Evolutionary conservation across 129 eudicot genomes (phyloP).

Genomic region (Dittrichia graveolens): DNA sequence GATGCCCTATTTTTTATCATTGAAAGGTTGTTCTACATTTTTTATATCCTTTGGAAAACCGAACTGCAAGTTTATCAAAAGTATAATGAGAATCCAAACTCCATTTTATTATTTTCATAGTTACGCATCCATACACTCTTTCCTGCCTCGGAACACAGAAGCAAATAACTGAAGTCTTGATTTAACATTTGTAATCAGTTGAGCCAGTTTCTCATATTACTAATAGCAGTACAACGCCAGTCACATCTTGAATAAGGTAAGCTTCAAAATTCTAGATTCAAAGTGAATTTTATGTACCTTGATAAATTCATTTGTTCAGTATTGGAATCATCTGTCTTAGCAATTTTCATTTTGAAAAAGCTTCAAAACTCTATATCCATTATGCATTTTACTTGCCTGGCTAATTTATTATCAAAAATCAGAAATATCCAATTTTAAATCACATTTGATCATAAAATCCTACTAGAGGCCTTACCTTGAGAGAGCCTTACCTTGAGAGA

Average conservation of each 20-base stretch:
- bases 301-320: not conserved
- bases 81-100: slow-evolving; percentile 8
- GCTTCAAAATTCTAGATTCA: slow-evolving; percentile 3
- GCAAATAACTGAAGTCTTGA: slow-evolving; percentile 9
- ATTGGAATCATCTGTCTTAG: not conserved
- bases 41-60: not conserved
- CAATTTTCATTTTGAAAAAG: not conserved
- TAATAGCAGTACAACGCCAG: not conserved
- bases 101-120: not conserved
- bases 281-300: not conserved
- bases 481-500: slow-evolving; percentile 7
- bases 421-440: slow-evolving; percentile 7
- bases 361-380: not conserved
- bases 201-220: slow-evolving; percentile 4
- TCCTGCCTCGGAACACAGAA: not conserved
- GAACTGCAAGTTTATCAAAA: slow-evolving; percentile 1
- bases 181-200: not conserved
- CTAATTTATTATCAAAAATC: not conserved
- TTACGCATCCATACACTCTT: slow-evolving; percentile 10
- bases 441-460: not conserved
- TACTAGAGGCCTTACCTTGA: not conserved
- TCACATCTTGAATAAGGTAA: not conserved
- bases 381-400: not conserved
- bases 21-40: slow-evolving; percentile 2
- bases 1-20: not conserved